These are phyloP conservation scores for Mortierella sp. DNA, from an alignment of 371 early-diverging fungal genomes.

Conservation along the genomic window DNA sequence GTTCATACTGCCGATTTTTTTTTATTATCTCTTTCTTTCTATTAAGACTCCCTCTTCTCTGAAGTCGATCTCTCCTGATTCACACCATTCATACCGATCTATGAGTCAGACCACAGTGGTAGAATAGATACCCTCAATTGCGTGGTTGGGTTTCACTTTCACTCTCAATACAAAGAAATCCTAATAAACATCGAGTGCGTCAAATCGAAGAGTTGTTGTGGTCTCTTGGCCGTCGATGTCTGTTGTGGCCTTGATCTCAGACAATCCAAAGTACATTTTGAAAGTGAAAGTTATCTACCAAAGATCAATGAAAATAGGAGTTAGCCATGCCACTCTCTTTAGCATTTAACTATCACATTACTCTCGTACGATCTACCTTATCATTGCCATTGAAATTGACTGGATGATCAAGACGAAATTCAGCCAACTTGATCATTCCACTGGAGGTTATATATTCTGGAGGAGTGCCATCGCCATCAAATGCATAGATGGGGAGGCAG, in stretches of 20 bases:
- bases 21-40: no score
- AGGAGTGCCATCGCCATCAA: constrained; percentile 24
- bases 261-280: constrained; percentile 32
- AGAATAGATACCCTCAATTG: constrained; percentile 59
- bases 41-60: no score
- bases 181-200: no score
- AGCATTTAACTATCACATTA: no score
- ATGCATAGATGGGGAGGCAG: constrained; percentile 12
- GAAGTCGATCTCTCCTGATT: no score
- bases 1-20: no score
- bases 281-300: constrained; percentile 1
- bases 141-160: no score
- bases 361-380: not conserved
- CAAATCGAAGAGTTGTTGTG: constrained; percentile 18
- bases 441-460: constrained; percentile 5
- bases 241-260: constrained; percentile 16
- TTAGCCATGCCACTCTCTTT: no score
- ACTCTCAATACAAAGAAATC: no score
- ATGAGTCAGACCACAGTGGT: no score
- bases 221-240: constrained; percentile 15
- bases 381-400: constrained; percentile 7
- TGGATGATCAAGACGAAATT: constrained; percentile 5
- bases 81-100: no score
- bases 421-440: not conserved
- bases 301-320: not conserved